These are phyloP conservation scores for Chaetomium sp. DNA, from an alignment of 2,329 filamentous ascomycete genomes.

Conservation along the genomic window DNA sequence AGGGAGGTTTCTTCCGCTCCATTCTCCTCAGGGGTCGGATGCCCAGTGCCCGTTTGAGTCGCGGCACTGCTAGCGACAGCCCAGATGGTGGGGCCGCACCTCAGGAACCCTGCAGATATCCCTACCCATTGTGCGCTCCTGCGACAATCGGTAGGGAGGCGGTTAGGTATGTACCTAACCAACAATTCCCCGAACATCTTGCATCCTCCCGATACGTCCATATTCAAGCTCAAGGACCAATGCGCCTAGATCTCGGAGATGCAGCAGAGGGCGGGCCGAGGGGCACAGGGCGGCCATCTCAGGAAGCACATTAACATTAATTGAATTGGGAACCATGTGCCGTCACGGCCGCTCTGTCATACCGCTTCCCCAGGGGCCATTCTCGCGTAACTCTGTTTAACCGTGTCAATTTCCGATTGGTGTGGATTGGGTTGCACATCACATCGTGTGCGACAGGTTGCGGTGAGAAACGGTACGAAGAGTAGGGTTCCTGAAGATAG, in stretches of 20 bases:
- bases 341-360: background rate
- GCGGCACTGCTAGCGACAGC: background rate
- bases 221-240: slow-evolving; percentile 13
- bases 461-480: slow-evolving; percentile 2
- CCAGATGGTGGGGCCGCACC: background rate
- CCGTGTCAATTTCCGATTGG: slow-evolving; percentile 24
- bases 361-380: slow-evolving; percentile 1
- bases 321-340: background rate
- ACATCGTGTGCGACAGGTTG: slow-evolving; percentile 2
- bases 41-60: slow-evolving; percentile 2
- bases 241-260: background rate
- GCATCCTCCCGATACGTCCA: slow-evolving; percentile 16
- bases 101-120: background rate
- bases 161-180: no score
- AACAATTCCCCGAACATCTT: background rate
- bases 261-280: background rate
- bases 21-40: background rate
- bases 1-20: background rate
- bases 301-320: background rate
- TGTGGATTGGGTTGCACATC: slow-evolving; percentile 14
- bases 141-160: no score
- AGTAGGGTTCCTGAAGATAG: background rate
- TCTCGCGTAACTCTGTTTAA: slow-evolving; percentile 19
- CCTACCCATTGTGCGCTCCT: slow-evolving; percentile 6
- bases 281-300: slow-evolving; percentile 7